A percentile compares a stretch with the other conserved stretches of the same genome.
These are phyloP conservation scores for Grifola frondosa DNA, from an alignment of 1,284 basidiomycete species.

Conservation along the genomic window DNA sequence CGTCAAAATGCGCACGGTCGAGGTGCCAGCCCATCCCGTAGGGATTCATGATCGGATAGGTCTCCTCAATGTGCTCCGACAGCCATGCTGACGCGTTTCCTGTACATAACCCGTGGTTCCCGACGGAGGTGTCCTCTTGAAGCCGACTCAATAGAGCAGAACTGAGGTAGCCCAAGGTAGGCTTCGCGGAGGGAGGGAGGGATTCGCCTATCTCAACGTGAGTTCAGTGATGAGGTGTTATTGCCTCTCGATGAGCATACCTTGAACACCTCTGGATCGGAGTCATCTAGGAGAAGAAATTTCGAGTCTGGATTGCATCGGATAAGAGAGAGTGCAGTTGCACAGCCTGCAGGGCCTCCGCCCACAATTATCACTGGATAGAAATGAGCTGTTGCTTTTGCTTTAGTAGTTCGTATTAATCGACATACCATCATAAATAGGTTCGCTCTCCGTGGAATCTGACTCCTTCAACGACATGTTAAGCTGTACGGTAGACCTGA, in stretches of 20 bases:
- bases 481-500: too few species aligned
- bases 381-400: too few species aligned
- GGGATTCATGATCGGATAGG: constrained; percentile 32
- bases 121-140: constrained; percentile 1
- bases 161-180: constrained; percentile 25
- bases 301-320: background rate
- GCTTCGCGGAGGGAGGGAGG: constrained; percentile 30
- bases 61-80: constrained; percentile 27
- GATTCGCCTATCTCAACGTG: constrained; percentile 36
- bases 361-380: constrained; percentile 30
- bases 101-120: constrained; percentile 25
- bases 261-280: constrained; percentile 31
- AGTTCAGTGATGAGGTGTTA: background rate
- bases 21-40: constrained; percentile 36
- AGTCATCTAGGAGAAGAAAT: constrained; percentile 31
- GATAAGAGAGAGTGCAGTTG: constrained; percentile 3
- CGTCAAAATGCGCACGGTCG: constrained; percentile 34
- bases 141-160: constrained; percentile 4
- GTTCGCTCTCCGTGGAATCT: too few species aligned
- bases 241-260: background rate
- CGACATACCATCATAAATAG: too few species aligned
- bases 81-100: constrained; percentile 37
- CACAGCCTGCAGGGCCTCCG: constrained; percentile 32
- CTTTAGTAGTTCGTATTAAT: too few species aligned
- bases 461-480: too few species aligned